Conservation (phyloP, 108 stramenopile genomes). For the Discostella pseudostelligera region DNA sequence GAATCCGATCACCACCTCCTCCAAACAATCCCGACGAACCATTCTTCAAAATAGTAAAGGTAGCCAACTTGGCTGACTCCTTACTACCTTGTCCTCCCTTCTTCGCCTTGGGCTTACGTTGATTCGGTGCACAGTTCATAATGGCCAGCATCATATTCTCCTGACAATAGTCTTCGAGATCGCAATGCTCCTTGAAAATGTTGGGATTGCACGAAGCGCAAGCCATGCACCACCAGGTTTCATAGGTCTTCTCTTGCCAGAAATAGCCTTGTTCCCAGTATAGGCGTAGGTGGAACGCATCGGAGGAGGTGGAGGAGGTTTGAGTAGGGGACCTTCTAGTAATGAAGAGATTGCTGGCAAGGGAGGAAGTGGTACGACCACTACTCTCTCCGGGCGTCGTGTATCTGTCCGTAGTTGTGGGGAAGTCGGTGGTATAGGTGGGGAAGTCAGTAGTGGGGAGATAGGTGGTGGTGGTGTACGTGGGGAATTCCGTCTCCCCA, state of each 20-base stretch:
- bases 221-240: conserved; percentile 17
- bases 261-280: conserved; percentile 13
- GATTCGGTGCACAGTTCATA: conserved; percentile 2
- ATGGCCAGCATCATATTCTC: conserved; percentile 19
- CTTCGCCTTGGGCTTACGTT: not conserved
- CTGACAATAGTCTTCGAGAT: conserved; percentile 5
- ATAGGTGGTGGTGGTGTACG: not conserved
- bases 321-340: not conserved
- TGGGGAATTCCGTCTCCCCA: not conserved
- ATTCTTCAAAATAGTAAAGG: not conserved
- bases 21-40: not conserved
- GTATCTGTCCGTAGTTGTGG: not conserved
- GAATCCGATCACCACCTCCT: conserved; percentile 6
- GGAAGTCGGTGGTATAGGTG: not conserved
- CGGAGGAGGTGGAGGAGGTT: not conserved
- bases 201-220: conserved; percentile 23
- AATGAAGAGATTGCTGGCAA: too few species aligned
- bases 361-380: too few species aligned
- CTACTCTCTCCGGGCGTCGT: too few species aligned
- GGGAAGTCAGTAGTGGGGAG: not conserved
- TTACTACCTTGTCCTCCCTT: not conserved
- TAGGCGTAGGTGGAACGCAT: conserved; percentile 6
- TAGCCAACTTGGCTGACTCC: not conserved
- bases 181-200: conserved; percentile 2
- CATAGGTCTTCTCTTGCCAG: conserved; percentile 12